Evolutionary conservation across 2,329 filamentous ascomycete genomes (phyloP), one percentile per base, ranked within the genome.

Genomic region (Fusarium nygamai): DNA sequence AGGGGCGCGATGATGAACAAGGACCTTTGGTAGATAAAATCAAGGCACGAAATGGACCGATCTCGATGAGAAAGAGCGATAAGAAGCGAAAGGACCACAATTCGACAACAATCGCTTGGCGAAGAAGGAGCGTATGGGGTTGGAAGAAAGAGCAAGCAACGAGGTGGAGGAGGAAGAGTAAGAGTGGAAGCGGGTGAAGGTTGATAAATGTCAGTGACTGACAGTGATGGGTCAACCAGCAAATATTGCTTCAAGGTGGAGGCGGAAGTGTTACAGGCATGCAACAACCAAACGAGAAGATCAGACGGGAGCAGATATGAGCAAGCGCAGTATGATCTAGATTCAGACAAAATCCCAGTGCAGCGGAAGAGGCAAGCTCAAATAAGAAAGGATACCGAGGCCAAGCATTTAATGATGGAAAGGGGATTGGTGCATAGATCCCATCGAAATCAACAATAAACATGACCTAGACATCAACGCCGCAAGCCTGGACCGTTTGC

Each of bases 31-130:
- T 20, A 51, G n/a, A 53, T 67, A 62, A 47, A 61, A 67, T 61
- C 53, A 61, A 71, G 29, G 41, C 58, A 46, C 44, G 59, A 64
- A 68, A 60, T 57, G 39, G 69, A 44, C 50, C 36, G 43, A 60
- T 60, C 64, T 58, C 57, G 51, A 54, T 57, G 46, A 57, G 73
- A 78, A 78, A 53, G 75, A 78, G 50, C 54, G 73, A 76, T 71
- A 58, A 73, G 68, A 75, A 78, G 53, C 46, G 59, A 77, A 72
- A 48, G 68, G 43, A 53, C 61, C 74, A 54, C 67, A 71, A 57
- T 47, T 71, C 56, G 43, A 39, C 36, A 60, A 43, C 53, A 61
- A 62, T 57, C 36, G 38, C 50, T 66, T 51, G 50, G 61, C 50
- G 50, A 69, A 58, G 69, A 76, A 77, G 51, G 71, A 78, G 67